Evolutionary conservation across 306 rosid genomes (phyloP).

Genomic region (Sicyos edulis): DNA sequence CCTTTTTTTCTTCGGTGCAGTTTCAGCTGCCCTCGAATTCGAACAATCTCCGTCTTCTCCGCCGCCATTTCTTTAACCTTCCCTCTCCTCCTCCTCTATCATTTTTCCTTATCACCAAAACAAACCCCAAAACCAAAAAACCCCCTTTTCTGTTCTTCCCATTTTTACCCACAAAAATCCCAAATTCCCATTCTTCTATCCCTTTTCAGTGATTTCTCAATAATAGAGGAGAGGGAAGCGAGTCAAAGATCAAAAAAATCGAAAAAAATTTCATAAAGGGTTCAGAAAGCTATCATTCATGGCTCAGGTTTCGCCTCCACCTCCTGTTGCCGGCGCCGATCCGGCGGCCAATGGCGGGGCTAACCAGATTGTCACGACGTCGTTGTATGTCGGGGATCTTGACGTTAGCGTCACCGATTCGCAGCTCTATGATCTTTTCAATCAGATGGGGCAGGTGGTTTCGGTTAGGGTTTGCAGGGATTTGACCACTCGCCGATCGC

Average conservation of each 20-base stretch:
- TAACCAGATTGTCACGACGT: constrained; percentile 78
- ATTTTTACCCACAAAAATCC: neutral
- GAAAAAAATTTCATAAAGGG: neutral
- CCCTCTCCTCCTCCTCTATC: constrained; percentile 81
- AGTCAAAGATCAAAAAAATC: constrained; percentile 26
- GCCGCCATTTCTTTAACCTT: constrained; percentile 36
- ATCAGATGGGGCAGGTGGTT: constrained; percentile 84
- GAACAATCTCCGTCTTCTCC: constrained; percentile 26
- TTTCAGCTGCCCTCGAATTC: constrained; percentile 33
- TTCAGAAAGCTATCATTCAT: constrained; percentile 18
- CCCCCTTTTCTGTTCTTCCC: neutral
- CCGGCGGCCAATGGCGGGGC: constrained; percentile 38
- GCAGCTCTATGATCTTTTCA: constrained; percentile 86
- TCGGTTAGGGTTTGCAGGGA: constrained; percentile 99
- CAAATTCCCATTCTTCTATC: neutral
- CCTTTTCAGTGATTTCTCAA: constrained; percentile 26
- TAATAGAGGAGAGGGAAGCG: constrained; percentile 98
- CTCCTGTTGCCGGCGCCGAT: constrained; percentile 63
- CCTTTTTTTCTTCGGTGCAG: constrained; percentile 25
- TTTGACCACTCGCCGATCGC: constrained; percentile 72
- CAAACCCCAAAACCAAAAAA: constrained; percentile 13
- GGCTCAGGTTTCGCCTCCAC: constrained; percentile 84
- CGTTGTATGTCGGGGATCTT: constrained; percentile 95
- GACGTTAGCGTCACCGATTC: constrained; percentile 72
- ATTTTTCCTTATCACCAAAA: constrained; percentile 1